phyloP scores from a whole-genome alignment of 1,284 basidiomycete species.

The Microbotryomycetes sp. region DNA sequence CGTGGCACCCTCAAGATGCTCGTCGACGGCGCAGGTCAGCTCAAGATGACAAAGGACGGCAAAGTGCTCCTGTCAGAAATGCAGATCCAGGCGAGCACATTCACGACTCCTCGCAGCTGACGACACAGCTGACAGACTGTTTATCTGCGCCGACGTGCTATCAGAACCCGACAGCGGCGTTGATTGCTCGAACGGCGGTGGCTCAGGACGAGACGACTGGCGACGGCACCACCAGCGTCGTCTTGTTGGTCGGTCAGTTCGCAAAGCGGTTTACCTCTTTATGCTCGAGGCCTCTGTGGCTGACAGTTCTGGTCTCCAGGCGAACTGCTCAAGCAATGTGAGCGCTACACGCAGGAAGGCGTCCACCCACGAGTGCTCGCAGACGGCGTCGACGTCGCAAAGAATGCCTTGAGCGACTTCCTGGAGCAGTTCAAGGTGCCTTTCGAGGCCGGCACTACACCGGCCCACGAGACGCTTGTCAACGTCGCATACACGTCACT shows the following conservation, averaged over 20 bases:
- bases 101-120: background rate
- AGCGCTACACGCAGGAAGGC: slow-evolving; percentile 95
- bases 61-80: slow-evolving; percentile 98
- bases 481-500: slow-evolving; percentile 91
- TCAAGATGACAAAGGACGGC: slow-evolving; percentile 99
- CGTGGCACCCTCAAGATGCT: slow-evolving; percentile 98
- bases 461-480: slow-evolving; percentile 85
- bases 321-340: slow-evolving; percentile 93
- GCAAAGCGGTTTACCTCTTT: too few species aligned
- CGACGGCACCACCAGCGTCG: slow-evolving; percentile 96
- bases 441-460: slow-evolving; percentile 45
- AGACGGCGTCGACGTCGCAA: slow-evolving; percentile 93
- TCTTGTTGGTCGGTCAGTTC: slow-evolving; percentile 71
- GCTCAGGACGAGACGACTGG: slow-evolving; percentile 99
- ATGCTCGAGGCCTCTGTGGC: too few species aligned
- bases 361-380: slow-evolving; percentile 95
- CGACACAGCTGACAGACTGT: too few species aligned
- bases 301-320: too few species aligned
- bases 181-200: slow-evolving; percentile 97
- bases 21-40: slow-evolving; percentile 97
- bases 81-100: slow-evolving; percentile 72
- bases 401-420: slow-evolving; percentile 63
- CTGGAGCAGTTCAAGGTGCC: slow-evolving; percentile 76
- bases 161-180: slow-evolving; percentile 92
- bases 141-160: background rate